phyloP scores from a whole-genome alignment of 1,139 yeast genomes.

The Saccharomyces hybrid region DNA sequence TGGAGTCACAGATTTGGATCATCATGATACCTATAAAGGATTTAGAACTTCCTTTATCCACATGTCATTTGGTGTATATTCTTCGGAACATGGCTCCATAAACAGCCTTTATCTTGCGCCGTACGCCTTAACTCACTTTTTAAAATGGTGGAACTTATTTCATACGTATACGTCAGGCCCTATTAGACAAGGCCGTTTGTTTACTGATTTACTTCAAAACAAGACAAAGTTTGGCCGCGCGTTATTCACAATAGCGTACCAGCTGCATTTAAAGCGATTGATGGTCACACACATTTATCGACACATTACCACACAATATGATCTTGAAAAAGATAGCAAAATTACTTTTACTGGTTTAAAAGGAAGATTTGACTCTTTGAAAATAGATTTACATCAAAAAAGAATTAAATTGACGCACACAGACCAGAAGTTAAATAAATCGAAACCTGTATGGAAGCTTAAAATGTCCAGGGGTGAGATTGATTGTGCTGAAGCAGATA shows the following conservation, averaged over 20 bases:
- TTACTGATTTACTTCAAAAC: slow-evolving; percentile 34
- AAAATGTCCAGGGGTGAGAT: slow-evolving; percentile 71
- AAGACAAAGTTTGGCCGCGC: slow-evolving; percentile 61
- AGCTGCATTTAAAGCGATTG: slow-evolving; percentile 60
- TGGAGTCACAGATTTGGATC: slow-evolving; percentile 33
- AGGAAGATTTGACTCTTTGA: slow-evolving; percentile 52
- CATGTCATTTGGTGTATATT: slow-evolving; percentile 61
- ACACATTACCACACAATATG: slow-evolving; percentile 42
- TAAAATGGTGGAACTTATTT: slow-evolving; percentile 73
- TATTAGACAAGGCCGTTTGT: slow-evolving; percentile 59
- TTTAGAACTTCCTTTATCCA: slow-evolving; percentile 71
- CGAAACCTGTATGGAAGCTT: slow-evolving; percentile 49
- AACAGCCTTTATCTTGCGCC: slow-evolving; percentile 74
- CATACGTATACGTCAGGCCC: slow-evolving; percentile 67
- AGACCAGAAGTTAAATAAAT: slow-evolving; percentile 47
- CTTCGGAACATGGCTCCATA: slow-evolving; percentile 36
- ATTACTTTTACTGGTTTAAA: slow-evolving; percentile 68
- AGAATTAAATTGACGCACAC: slow-evolving; percentile 53
- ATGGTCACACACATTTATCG: slow-evolving; percentile 61
- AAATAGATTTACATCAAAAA: slow-evolving; percentile 74
- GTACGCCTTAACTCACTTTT: slow-evolving; percentile 55
- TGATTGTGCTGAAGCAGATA: slow-evolving; percentile 60
- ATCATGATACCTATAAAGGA: slow-evolving; percentile 65
- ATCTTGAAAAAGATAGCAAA: slow-evolving; percentile 38
- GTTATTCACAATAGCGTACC: slow-evolving; percentile 69